phyloP scores from a whole-genome alignment of 441 rosid genomes.

The Adansonia gregorii region DNA sequence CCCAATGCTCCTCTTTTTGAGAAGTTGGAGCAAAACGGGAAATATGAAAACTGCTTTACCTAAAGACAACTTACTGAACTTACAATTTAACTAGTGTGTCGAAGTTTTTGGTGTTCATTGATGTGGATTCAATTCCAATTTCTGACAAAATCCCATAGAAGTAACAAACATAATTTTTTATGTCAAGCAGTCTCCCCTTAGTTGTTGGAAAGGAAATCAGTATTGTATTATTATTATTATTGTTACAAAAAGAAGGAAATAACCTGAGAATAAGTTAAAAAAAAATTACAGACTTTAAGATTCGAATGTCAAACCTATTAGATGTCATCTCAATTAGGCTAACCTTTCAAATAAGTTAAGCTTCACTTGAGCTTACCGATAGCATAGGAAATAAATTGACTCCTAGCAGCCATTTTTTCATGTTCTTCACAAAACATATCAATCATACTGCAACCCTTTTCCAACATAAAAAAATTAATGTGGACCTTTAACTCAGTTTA shows the following conservation, averaged over 20 bases:
- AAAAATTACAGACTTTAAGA: too few relatives aligned
- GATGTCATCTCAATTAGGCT: too few relatives aligned
- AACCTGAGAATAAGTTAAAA: too few relatives aligned
- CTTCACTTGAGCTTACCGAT: constrained; percentile 32
- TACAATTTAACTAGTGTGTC: constrained; percentile 51
- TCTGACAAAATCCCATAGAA: constrained; percentile 44
- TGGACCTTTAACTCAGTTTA: background rate
- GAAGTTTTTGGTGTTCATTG: constrained; percentile 54
- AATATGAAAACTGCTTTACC: background rate
- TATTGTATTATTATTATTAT: too few relatives aligned
- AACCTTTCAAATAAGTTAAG: background rate
- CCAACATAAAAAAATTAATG: background rate
- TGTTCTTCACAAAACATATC: constrained; percentile 68
- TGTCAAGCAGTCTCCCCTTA: background rate
- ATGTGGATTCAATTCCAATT: constrained; percentile 47
- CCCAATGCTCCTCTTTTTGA: background rate
- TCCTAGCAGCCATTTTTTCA: constrained; percentile 52
- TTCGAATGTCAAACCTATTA: too few relatives aligned
- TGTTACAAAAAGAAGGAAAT: too few relatives aligned
- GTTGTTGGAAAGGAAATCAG: background rate
- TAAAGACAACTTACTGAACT: background rate
- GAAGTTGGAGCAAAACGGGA: background rate
- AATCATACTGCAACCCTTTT: constrained; percentile 64
- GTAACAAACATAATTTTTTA: constrained; percentile 7
- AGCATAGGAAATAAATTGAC: constrained; percentile 53